phyloP scores from a whole-genome alignment of 2,329 filamentous ascomycete species.

The Ascochyta viciae-villosae region DNA sequence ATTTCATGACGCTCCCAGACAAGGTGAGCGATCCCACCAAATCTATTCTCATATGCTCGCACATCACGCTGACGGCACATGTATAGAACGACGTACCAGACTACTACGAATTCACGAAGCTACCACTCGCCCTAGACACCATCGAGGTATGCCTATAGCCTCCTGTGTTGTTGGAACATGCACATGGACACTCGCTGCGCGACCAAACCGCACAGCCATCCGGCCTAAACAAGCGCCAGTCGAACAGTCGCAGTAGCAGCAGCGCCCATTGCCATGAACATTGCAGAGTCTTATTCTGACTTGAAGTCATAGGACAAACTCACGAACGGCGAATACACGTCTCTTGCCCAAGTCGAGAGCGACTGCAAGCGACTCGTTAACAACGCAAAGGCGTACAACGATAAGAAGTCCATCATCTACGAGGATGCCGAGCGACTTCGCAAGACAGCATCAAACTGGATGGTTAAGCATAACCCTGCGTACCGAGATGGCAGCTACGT shows the following conservation, averaged over 20 bases:
- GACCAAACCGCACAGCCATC: neutral
- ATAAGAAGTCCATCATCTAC: slow-evolving; percentile 73
- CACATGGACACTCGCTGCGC: neutral
- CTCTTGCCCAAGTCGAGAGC: slow-evolving; percentile 77
- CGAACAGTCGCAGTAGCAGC: neutral
- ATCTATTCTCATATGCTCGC: slow-evolving; percentile 6
- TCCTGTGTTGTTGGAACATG: neutral
- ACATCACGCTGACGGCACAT: slow-evolving; percentile 25
- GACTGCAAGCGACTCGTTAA: slow-evolving; percentile 87
- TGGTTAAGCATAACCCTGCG: slow-evolving; percentile 85
- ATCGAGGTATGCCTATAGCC: slow-evolving; percentile 64
- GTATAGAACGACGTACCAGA: slow-evolving; percentile 66
- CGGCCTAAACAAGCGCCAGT: neutral
- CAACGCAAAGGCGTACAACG: slow-evolving; percentile 86
- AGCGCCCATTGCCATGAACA: neutral
- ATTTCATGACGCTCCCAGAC: slow-evolving; percentile 76
- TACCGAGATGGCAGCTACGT: slow-evolving; percentile 73
- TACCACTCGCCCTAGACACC: slow-evolving; percentile 79
- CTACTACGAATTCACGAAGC: slow-evolving; percentile 78
- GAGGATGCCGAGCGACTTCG: slow-evolving; percentile 86
- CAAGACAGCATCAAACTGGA: slow-evolving; percentile 85
- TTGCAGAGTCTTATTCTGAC: slow-evolving; percentile 20
- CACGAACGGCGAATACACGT: slow-evolving; percentile 70
- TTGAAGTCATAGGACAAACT: slow-evolving; percentile 63
- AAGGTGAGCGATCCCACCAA: slow-evolving; percentile 48